A percentile compares a stretch with the other conserved stretches of the same genome.
phyloP scores from a whole-genome alignment of 306 rosid species.

The Cyclanthera cordifolia region DNA sequence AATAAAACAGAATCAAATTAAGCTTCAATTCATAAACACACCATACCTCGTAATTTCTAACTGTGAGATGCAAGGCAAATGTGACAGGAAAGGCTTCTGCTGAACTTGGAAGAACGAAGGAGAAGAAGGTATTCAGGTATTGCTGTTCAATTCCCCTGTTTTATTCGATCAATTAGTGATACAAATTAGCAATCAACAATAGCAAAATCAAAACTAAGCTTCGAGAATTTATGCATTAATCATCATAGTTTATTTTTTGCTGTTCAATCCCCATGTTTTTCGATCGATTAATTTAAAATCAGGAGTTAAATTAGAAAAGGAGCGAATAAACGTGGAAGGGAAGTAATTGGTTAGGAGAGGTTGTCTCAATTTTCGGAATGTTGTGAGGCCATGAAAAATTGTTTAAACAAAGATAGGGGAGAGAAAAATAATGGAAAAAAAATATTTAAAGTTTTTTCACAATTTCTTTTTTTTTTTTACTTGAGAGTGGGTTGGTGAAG shows the following conservation, averaged over 20 bases:
- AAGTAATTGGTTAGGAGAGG: conserved; percentile 2
- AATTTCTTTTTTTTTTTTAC: too few relatives aligned
- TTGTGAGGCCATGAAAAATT: not conserved
- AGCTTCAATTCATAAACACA: not conserved
- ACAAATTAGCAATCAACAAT: too few relatives aligned
- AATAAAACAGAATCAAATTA: not conserved
- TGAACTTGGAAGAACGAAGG: not conserved
- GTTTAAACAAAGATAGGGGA: not conserved
- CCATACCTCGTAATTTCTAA: not conserved
- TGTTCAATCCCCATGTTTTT: not conserved
- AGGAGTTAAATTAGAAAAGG: not conserved
- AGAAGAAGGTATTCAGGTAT: not conserved
- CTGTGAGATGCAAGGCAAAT: not conserved
- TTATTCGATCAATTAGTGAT: not conserved
- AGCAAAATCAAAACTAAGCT: too few relatives aligned
- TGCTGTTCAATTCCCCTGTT: not conserved
- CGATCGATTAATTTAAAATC: not conserved
- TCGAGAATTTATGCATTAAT: too few relatives aligned
- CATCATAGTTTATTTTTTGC: not conserved
- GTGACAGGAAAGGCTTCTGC: not conserved
- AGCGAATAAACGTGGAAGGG: conserved; percentile 7
- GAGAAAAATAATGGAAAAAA: not conserved
- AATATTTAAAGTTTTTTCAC: too few relatives aligned
- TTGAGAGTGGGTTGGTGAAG: too few relatives aligned
- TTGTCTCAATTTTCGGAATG: not conserved